Conservation (phyloP, 371 early-diverging fungal species). For the Lichtheimia ornata region DNA sequence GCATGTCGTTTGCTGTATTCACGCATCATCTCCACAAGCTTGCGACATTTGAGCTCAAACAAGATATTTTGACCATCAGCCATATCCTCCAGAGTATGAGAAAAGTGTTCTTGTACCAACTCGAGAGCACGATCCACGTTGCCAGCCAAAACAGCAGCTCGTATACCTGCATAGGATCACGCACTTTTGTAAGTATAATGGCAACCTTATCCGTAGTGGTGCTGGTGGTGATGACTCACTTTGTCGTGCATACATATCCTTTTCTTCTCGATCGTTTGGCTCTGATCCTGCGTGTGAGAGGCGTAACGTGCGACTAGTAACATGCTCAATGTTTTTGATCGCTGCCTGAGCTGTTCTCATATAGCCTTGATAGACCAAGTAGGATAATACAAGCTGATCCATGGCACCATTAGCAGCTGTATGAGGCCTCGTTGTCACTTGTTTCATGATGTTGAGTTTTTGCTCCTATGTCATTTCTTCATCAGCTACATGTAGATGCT, state of each 20-base stretch:
- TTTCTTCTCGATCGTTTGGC: constrained; percentile 15
- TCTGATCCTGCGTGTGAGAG: constrained; percentile 12
- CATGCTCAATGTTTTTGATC: constrained; percentile 26
- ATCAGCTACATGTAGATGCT: no score
- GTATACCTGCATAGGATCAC: constrained; percentile 59
- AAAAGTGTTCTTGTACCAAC: constrained; percentile 63
- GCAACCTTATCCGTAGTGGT: neutral
- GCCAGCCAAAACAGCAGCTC: constrained; percentile 65
- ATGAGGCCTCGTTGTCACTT: neutral
- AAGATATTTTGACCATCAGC: constrained; percentile 54
- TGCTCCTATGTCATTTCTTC: neutral
- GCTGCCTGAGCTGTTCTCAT: constrained; percentile 70
- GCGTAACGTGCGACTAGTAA: constrained; percentile 7
- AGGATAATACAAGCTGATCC: constrained; percentile 69
- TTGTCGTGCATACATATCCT: constrained; percentile 36
- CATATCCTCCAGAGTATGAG: constrained; percentile 53
- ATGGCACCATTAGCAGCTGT: constrained; percentile 21
- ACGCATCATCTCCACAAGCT: constrained; percentile 85
- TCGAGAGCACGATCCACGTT: constrained; percentile 74
- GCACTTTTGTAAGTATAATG: constrained; percentile 3
- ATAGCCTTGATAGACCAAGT: constrained; percentile 82
- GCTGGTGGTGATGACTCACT: constrained; percentile 11
- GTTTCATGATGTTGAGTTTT: constrained; percentile 2
- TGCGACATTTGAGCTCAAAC: constrained; percentile 80
- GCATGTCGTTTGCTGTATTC: constrained; percentile 51